These are phyloP conservation scores for Penicillium turbatum DNA, from an alignment of 495 filamentous ascomycete genomes.

Conservation along the genomic window DNA sequence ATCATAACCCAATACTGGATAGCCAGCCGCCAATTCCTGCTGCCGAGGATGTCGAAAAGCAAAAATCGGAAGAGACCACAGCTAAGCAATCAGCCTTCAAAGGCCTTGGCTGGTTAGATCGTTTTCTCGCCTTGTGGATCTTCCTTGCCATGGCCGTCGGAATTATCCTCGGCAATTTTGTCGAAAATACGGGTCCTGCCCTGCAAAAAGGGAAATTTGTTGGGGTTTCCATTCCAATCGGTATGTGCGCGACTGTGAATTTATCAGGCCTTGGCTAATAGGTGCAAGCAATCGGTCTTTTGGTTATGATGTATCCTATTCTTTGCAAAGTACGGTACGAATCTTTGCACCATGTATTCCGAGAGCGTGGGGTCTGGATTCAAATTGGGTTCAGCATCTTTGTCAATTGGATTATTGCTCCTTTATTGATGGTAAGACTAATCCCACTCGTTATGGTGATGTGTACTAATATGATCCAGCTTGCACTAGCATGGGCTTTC, in stretches of 20 bases:
- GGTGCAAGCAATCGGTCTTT: constrained; percentile 76
- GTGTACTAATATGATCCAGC: no score
- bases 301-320: constrained; percentile 96
- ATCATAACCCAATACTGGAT: no score
- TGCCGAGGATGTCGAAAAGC: no score
- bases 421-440: constrained; percentile 74
- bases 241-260: constrained; percentile 40
- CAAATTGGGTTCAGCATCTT: constrained; percentile 76
- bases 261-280: no score
- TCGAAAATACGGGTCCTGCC: constrained; percentile 54
- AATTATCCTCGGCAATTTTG: constrained; percentile 78
- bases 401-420: constrained; percentile 85
- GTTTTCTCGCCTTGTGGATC: constrained; percentile 83
- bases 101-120: no score
- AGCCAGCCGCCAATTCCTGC: no score
- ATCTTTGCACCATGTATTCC: constrained; percentile 65
- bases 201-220: constrained; percentile 70
- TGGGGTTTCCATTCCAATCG: constrained; percentile 78
- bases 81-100: no score
- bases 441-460: no score
- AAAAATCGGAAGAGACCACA: no score
- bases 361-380: constrained; percentile 61
- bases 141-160: constrained; percentile 81
- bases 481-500: constrained; percentile 74
- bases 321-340: constrained; percentile 90